Conservation (phyloP, 1,284 basidiomycete genomes). For the Cutaneotrichosporon sp. region DNA sequence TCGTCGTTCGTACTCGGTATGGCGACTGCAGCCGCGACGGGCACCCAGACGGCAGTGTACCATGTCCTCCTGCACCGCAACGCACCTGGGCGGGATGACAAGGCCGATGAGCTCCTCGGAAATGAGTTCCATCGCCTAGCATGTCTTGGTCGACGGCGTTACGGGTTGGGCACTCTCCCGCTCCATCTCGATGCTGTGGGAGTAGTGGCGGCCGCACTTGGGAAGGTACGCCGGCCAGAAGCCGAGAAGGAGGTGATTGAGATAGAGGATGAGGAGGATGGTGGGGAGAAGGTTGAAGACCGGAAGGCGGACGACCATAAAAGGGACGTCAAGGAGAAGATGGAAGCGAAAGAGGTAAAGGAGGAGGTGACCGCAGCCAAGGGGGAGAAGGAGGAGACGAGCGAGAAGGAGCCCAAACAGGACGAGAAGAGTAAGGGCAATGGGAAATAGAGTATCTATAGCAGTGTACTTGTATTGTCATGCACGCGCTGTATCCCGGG, state of each 20-base stretch:
- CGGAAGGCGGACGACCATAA: background rate
- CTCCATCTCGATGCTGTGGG: slow-evolving; percentile 5
- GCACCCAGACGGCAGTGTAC: slow-evolving; percentile 19
- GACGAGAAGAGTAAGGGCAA: background rate
- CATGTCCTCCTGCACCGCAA: slow-evolving; percentile 18
- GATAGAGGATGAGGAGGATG: background rate
- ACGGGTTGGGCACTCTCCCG: slow-evolving; percentile 4
- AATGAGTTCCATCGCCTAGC: slow-evolving; percentile 4
- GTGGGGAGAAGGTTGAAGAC: background rate
- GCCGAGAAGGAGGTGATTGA: background rate
- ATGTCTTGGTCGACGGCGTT: slow-evolving; percentile 2
- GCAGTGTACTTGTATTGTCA: background rate
- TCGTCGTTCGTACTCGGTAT: slow-evolving; percentile 28
- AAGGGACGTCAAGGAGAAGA: background rate
- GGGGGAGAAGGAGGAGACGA: too few relatives aligned
- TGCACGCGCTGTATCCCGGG: background rate
- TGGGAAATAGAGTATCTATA: background rate
- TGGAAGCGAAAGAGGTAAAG: too few relatives aligned
- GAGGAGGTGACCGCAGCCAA: too few relatives aligned
- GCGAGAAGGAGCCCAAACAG: too few relatives aligned
- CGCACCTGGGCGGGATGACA: background rate
- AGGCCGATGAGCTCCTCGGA: background rate
- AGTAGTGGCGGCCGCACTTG: background rate
- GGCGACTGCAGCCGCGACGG: slow-evolving; percentile 8
- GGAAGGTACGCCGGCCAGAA: background rate